Base-by-base conservation (phyloP, 441 rosid species). In the Bocquillonia castaneifolia region DNA sequence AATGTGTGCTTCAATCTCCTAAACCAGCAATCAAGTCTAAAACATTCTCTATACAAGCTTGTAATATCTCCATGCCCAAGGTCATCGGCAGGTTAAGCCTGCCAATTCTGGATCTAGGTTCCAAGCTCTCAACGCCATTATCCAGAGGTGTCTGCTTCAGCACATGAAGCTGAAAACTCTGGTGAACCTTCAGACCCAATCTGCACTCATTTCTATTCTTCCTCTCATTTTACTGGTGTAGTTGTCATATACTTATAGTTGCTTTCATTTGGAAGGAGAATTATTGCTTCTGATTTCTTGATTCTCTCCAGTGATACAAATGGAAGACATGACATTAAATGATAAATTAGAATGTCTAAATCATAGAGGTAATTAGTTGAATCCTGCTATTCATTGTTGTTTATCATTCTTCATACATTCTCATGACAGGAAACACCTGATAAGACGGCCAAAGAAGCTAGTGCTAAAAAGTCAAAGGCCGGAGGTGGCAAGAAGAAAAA, bases 401-500 rank as follows among this genome's bases (percentile, higher is more conserved):
- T 61, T 20, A 29, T 59, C 25, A 59, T 66, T 63, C 39, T 55
- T 62, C 50, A 18, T 32, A 25, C 25, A 25, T 70, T 51, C 7
- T 73, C 63, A 9, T 72, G 56, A 64, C 76, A 85, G 92, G 97
- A 87, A 72, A 68, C 66, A 39, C 81, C 85, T 0, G 79, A 53
- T 71, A 72, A 61, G 28, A 74, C 71, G 54, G 60, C 75, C 14
- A 90, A 83, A 73, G 86, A 72, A 74, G 70, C 81, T 29, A 42
- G 72, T 67, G 84, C 81, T 70, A 90, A 87, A 71, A 88, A 85
- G 78, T 47, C 82, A 3, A 85, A 88, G 78, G 87, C 79, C 59
- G 84, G 76, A 72, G 88, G 89, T 71, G 88, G 79, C 32, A 85
- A 59, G 83, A 91, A 81, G 84, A 89, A 83, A 85, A 81, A 89